A percentile compares a stretch with the other conserved stretches of the same genome.
phyloP scores from a whole-genome alignment of 2,329 filamentous ascomycete genomes.

The Clarireedia monteithiana region DNA sequence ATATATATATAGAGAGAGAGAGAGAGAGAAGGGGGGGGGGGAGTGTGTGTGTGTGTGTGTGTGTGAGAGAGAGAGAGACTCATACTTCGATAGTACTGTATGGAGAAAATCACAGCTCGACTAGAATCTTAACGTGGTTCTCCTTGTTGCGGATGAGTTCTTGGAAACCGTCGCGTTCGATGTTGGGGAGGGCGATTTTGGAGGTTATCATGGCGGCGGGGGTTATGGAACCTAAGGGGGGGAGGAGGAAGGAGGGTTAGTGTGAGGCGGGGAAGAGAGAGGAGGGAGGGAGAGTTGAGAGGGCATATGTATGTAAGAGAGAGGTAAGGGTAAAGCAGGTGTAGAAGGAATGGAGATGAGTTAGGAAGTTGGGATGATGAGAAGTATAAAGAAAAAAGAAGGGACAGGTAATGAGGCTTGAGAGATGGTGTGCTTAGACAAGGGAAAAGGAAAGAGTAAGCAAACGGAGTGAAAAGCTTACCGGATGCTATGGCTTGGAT shows the following conservation, averaged over 20 bases:
- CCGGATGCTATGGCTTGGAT: neutral
- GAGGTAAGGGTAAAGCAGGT: too few species aligned
- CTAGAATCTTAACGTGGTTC: neutral
- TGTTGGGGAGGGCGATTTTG: neutral
- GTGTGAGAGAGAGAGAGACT: too few species aligned
- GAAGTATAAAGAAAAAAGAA: neutral
- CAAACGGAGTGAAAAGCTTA: neutral
- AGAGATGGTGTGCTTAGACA: too few species aligned
- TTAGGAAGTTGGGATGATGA: neutral
- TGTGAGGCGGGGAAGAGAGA: neutral
- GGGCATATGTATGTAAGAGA: too few species aligned
- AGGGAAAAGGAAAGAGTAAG: too few species aligned
- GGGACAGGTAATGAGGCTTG: too few species aligned
- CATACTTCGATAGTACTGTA: too few species aligned
- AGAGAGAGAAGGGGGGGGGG: too few species aligned
- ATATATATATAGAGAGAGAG: too few species aligned
- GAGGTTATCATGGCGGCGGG: neutral
- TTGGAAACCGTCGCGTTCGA: neutral
- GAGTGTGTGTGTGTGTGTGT: too few species aligned
- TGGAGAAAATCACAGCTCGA: neutral
- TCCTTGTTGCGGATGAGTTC: neutral
- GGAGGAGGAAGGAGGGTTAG: neutral
- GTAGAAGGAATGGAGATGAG: neutral
- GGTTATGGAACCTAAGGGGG: neutral
- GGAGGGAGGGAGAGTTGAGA: neutral